Conservation (phyloP, 768 basidiomycete genomes). For the Dentipellis sp. region DNA sequence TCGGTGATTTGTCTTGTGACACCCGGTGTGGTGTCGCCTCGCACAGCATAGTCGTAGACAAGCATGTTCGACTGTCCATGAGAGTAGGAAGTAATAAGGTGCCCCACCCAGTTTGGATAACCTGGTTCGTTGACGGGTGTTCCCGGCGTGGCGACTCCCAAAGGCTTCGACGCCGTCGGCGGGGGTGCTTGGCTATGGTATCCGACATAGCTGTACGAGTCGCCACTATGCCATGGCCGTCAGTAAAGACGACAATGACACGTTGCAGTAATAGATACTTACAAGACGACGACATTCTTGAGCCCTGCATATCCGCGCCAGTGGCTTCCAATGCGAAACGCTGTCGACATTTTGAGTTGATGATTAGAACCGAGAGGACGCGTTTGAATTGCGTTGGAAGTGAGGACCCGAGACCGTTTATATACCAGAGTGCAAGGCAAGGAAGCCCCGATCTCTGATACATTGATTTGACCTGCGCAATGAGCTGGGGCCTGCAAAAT, state of each 20-base stretch:
- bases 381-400: too few relatives aligned
- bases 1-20: slow-evolving; percentile 31
- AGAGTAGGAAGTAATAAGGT: slow-evolving; percentile 33
- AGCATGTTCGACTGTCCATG: slow-evolving; percentile 27
- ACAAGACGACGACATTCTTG: slow-evolving; percentile 45
- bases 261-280: slow-evolving; percentile 12
- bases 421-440: too few relatives aligned
- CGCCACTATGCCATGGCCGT: slow-evolving; percentile 35
- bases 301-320: slow-evolving; percentile 31
- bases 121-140: slow-evolving; percentile 35
- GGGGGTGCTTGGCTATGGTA: slow-evolving; percentile 12
- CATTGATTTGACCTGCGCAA: too few relatives aligned
- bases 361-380: too few relatives aligned
- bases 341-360: too few relatives aligned
- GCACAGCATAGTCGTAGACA: slow-evolving; percentile 49
- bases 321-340: not conserved
- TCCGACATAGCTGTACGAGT: slow-evolving; percentile 43
- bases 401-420: too few relatives aligned
- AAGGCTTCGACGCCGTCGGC: slow-evolving; percentile 33
- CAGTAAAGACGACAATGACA: not conserved
- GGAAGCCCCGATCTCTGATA: too few relatives aligned
- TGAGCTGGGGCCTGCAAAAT: too few relatives aligned
- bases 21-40: slow-evolving; percentile 38
- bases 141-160: slow-evolving; percentile 44
- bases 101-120: slow-evolving; percentile 55